These are phyloP conservation scores for Colletotrichum neosansevieriae DNA, from an alignment of 2,329 filamentous ascomycete genomes.

Conservation along the genomic window DNA sequence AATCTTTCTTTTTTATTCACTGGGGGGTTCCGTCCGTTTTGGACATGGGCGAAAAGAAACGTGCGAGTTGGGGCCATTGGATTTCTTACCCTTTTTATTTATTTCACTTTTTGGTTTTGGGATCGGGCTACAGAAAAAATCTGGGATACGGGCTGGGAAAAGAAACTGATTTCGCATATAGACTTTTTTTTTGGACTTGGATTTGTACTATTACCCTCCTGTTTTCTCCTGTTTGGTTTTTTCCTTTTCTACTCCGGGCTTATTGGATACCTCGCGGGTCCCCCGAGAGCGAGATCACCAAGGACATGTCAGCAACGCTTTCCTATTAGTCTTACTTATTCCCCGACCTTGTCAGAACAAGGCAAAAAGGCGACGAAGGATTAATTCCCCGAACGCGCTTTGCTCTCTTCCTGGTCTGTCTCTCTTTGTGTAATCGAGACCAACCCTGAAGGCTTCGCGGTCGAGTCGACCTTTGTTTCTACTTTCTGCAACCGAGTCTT, in stretches of 20 bases:
- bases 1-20: conserved; percentile 18
- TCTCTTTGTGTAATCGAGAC: conserved; percentile 23
- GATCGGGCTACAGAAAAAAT: conserved; percentile 41
- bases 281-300: conserved; percentile 21
- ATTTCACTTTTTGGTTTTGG: conserved; percentile 19
- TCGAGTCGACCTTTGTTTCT: not conserved
- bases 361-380: conserved; percentile 33
- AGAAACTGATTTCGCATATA: conserved; percentile 42
- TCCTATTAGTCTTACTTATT: conserved; percentile 26
- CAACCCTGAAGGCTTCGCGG: conserved; percentile 9
- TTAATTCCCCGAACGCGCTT: conserved; percentile 9
- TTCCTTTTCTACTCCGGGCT: conserved; percentile 2
- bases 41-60: conserved; percentile 35
- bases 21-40: conserved; percentile 4
- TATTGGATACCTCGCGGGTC: conserved; percentile 32
- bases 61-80: conserved; percentile 23
- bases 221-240: conserved; percentile 22
- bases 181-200: conserved; percentile 25
- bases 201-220: conserved; percentile 15
- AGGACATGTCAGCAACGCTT: conserved; percentile 39
- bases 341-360: conserved; percentile 35
- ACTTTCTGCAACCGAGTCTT: conserved; percentile 6
- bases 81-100: conserved; percentile 4
- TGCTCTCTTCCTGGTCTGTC: conserved; percentile 1
- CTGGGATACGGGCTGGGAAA: conserved; percentile 39